These are phyloP conservation scores for Gyrodon lividus DNA, from an alignment of 768 basidiomycete species.

Conservation along the genomic window DNA sequence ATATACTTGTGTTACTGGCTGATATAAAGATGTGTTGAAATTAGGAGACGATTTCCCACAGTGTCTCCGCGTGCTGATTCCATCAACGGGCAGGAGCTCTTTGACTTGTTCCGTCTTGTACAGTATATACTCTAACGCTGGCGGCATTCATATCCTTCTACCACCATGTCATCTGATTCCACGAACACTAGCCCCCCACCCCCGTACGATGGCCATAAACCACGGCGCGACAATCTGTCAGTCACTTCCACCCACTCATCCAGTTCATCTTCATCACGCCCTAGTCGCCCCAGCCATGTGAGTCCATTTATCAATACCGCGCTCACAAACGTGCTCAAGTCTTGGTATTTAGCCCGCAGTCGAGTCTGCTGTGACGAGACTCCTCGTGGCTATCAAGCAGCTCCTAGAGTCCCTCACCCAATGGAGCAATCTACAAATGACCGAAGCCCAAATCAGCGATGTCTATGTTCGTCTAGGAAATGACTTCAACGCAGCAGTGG, in stretches of 20 bases:
- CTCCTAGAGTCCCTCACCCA: slow-evolving; percentile 86
- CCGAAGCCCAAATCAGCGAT: slow-evolving; percentile 86
- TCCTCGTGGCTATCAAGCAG: slow-evolving; percentile 92
- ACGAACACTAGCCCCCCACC: slow-evolving; percentile 14
- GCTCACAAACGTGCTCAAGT: slow-evolving; percentile 7
- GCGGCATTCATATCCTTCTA: neutral
- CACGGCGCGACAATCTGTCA: slow-evolving; percentile 55
- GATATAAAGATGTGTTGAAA: neutral
- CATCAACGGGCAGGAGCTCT: neutral
- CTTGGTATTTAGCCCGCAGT: slow-evolving; percentile 59
- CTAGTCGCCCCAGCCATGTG: slow-evolving; percentile 25
- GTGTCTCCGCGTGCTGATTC: neutral
- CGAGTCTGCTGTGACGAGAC: slow-evolving; percentile 87
- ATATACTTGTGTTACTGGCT: no score
- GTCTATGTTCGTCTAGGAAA: slow-evolving; percentile 96
- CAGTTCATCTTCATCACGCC: slow-evolving; percentile 23
- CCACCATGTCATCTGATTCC: slow-evolving; percentile 26
- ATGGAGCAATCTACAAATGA: slow-evolving; percentile 75
- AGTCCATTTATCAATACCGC: slow-evolving; percentile 7
- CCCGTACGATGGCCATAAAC: slow-evolving; percentile 36
- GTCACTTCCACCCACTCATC: slow-evolving; percentile 47
- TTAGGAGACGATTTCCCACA: neutral
- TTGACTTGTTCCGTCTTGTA: neutral
- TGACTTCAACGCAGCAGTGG: slow-evolving; percentile 93
- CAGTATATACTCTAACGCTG: neutral